A percentile compares a stretch with the other conserved stretches of the same genome.
Evolutionary conservation across 805 yeast genomes (phyloP).

Genomic region (Scheffersomyces stipitis): DNA sequence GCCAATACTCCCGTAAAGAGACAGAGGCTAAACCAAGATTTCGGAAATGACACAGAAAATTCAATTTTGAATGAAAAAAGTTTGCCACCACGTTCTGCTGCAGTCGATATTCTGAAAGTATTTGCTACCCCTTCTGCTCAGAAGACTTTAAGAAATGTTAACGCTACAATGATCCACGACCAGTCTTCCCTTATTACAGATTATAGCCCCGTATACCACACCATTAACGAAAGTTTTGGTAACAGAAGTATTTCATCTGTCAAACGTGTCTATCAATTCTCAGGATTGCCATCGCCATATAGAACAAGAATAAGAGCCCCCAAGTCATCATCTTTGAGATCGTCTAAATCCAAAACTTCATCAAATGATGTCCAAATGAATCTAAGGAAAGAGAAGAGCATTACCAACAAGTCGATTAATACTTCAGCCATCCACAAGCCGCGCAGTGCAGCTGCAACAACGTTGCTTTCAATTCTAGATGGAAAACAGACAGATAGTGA

Average conservation of each 20-base stretch:
- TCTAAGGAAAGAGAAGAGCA: not conserved
- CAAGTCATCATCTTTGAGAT: constrained; percentile 10
- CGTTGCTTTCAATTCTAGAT: constrained; percentile 39
- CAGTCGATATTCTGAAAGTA: constrained; percentile 2
- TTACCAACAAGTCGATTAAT: not conserved
- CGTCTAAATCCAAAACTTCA: constrained; percentile 9
- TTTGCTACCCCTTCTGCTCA: constrained; percentile 29
- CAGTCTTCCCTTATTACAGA: constrained; percentile 29
- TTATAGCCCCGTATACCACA: constrained; percentile 38
- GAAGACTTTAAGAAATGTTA: constrained; percentile 25
- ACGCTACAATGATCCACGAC: constrained; percentile 17
- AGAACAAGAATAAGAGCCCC: constrained; percentile 40
- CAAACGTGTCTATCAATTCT: constrained; percentile 44
- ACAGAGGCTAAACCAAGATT: not conserved
- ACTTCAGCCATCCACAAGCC: constrained; percentile 16
- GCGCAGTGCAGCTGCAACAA: constrained; percentile 35
- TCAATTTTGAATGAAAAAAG: not conserved
- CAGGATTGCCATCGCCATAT: constrained; percentile 47
- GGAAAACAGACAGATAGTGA: constrained; percentile 8
- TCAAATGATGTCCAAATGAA: constrained; percentile 3
- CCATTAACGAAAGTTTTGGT: constrained; percentile 22
- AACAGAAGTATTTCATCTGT: constrained; percentile 30
- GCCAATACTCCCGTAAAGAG: constrained; percentile 1
- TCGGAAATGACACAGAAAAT: not conserved
- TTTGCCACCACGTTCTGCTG: not conserved